phyloP scores from a whole-genome alignment of 2,329 filamentous ascomycete species.

The Paecilomyces dactylethromorphus region DNA sequence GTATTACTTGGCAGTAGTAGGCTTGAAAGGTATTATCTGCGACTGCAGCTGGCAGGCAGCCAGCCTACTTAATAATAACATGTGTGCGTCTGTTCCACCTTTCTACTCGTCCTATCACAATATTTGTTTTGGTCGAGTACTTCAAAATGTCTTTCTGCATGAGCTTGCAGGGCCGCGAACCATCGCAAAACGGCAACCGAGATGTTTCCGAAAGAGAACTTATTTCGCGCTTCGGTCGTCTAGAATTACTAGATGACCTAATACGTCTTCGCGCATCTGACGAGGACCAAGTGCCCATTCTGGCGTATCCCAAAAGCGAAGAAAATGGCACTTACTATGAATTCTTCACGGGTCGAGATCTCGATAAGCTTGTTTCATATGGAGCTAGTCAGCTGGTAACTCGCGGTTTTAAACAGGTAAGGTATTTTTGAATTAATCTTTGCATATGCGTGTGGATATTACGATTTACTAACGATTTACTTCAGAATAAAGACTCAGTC shows the following conservation, averaged over 20 bases:
- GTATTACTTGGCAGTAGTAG: too few species aligned
- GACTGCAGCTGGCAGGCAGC: too few species aligned
- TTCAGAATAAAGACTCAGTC: conserved; percentile 10
- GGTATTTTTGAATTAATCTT: too few species aligned
- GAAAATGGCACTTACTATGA: conserved; percentile 29
- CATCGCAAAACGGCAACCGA: neutral
- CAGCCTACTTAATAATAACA: neutral
- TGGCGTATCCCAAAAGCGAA: conserved; percentile 33
- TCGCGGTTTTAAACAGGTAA: conserved; percentile 17
- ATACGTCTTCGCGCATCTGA: conserved; percentile 34
- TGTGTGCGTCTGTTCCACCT: too few species aligned
- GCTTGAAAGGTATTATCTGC: too few species aligned
- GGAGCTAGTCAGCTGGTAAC: conserved; percentile 23
- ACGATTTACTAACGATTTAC: conserved; percentile 1
- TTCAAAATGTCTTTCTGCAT: neutral
- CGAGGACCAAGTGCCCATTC: conserved; percentile 32
- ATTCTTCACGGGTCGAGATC: conserved; percentile 35
- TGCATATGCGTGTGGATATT: neutral
- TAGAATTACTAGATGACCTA: conserved; percentile 37
- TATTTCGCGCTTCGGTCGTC: conserved; percentile 29
- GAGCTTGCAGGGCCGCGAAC: too few species aligned
- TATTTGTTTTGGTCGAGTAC: neutral
- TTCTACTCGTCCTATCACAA: neutral
- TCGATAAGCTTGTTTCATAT: conserved; percentile 37
- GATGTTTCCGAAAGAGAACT: conserved; percentile 8